Conservation (phyloP, 371 early-diverging fungal genomes). For the Synchytrium microbalum region DNA sequence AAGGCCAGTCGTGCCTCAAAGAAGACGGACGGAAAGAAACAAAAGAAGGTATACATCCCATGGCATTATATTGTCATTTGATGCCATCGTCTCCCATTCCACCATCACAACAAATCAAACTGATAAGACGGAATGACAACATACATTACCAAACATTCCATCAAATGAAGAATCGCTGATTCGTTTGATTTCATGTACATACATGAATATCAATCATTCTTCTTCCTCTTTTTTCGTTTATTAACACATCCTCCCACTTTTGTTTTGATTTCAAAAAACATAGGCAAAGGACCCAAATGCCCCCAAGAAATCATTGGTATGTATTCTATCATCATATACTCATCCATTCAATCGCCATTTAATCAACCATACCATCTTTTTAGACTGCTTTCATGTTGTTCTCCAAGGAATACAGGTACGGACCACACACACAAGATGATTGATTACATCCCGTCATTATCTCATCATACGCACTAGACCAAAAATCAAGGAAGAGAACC, state of each 20-base stretch:
- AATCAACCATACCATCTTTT: too few relatives aligned
- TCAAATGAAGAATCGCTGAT: too few relatives aligned
- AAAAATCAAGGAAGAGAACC: slow-evolving; percentile 70
- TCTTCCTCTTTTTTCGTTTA: not conserved
- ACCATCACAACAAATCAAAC: too few relatives aligned
- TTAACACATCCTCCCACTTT: too few relatives aligned
- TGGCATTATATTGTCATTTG: too few relatives aligned
- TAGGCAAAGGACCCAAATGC: slow-evolving; percentile 40
- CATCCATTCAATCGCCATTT: not conserved
- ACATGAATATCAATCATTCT: not conserved
- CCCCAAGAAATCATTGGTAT: slow-evolving; percentile 75
- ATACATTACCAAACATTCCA: too few relatives aligned
- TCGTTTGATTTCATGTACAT: not conserved
- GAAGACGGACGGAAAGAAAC: not conserved
- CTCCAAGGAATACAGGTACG: slow-evolving; percentile 60
- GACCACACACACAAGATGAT: not conserved
- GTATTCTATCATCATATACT: not conserved
- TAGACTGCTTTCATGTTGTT: slow-evolving; percentile 69
- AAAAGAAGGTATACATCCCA: not conserved
- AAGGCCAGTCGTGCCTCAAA: not conserved
- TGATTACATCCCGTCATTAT: not conserved
- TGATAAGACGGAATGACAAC: too few relatives aligned
- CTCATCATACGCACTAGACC: too few relatives aligned
- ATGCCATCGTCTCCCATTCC: not conserved
- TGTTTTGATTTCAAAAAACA: too few relatives aligned